These are phyloP conservation scores for Tricholoma saponaceum DNA, from an alignment of 768 basidiomycete species.

Conservation along the genomic window DNA sequence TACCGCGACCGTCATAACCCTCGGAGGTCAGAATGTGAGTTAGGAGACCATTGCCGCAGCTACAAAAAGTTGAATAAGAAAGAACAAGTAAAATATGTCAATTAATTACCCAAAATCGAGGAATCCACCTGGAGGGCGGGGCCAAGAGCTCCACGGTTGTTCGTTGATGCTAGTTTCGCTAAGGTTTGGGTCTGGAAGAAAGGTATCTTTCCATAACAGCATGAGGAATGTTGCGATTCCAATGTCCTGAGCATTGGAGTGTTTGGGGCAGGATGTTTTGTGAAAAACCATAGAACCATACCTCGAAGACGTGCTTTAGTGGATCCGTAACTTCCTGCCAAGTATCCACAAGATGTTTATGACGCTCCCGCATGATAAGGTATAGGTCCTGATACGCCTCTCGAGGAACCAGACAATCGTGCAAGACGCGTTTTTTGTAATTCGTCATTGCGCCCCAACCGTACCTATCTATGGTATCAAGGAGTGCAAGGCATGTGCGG, in stretches of 20 bases:
- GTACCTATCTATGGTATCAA: slow-evolving; percentile 83
- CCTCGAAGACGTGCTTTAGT: slow-evolving; percentile 88
- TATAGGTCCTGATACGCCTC: slow-evolving; percentile 90
- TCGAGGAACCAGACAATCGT: slow-evolving; percentile 74
- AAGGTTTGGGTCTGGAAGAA: slow-evolving; percentile 15
- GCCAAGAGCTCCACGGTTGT: slow-evolving; percentile 67
- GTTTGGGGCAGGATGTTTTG: neutral
- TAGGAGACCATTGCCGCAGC: slow-evolving; percentile 90
- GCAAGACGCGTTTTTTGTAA: slow-evolving; percentile 82
- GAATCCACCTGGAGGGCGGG: slow-evolving; percentile 80
- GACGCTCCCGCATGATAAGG: slow-evolving; percentile 77
- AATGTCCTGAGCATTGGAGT: slow-evolving; percentile 60
- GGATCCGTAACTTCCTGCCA: slow-evolving; percentile 88
- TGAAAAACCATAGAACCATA: slow-evolving; percentile 15
- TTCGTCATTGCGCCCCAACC: slow-evolving; percentile 80
- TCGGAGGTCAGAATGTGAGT: slow-evolving; percentile 83
- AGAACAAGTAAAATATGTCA: neutral
- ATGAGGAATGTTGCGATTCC: slow-evolving; percentile 93
- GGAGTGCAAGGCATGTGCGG: slow-evolving; percentile 74
- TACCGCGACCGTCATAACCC: slow-evolving; percentile 80
- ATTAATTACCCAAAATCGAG: slow-evolving; percentile 75
- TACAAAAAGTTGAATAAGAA: slow-evolving; percentile 21
- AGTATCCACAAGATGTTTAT: slow-evolving; percentile 67
- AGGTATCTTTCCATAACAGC: slow-evolving; percentile 84
- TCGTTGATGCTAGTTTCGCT: slow-evolving; percentile 2